phyloP scores from a whole-genome alignment of 139 green algal species.

The Eudorina sp. region DNA sequence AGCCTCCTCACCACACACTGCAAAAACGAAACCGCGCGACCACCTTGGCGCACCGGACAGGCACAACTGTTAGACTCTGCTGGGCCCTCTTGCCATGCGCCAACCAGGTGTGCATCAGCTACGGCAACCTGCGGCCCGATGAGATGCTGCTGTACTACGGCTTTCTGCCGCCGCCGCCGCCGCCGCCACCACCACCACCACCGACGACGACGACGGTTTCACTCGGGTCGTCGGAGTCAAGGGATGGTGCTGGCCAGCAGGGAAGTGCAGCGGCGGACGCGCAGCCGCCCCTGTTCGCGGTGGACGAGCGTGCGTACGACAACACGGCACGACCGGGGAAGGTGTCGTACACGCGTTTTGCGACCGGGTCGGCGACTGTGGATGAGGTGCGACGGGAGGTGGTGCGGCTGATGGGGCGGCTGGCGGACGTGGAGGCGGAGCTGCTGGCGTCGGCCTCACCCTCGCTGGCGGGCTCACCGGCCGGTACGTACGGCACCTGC shows the following conservation, averaged over 20 bases:
- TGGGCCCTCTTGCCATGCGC: not conserved
- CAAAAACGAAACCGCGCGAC: too few relatives aligned
- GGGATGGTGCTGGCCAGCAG: not conserved
- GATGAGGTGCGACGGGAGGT: not conserved
- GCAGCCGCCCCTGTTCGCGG: not conserved
- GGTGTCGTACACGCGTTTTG: not conserved
- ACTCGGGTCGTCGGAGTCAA: too few relatives aligned
- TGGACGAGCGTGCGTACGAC: slow-evolving; percentile 16
- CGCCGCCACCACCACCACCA: not conserved
- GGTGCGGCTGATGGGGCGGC: not conserved
- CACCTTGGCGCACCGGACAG: too few relatives aligned
- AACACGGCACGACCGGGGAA: not conserved
- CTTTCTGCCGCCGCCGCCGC: not conserved
- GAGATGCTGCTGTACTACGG: slow-evolving; percentile 47
- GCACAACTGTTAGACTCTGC: too few relatives aligned
- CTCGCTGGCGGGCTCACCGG: too few relatives aligned
- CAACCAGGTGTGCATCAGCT: slow-evolving; percentile 47
- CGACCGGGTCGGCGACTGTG: not conserved
- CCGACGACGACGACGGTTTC: too few relatives aligned
- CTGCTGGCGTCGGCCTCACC: not conserved
- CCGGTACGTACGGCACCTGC: too few relatives aligned
- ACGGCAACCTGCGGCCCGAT: slow-evolving; percentile 34
- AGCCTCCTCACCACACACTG: too few relatives aligned
- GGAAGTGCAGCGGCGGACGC: not conserved
- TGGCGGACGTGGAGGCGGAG: not conserved